Evolutionary conservation across 805 yeast genomes (phyloP).

Genomic region (Lachancea lanzarotensis): DNA sequence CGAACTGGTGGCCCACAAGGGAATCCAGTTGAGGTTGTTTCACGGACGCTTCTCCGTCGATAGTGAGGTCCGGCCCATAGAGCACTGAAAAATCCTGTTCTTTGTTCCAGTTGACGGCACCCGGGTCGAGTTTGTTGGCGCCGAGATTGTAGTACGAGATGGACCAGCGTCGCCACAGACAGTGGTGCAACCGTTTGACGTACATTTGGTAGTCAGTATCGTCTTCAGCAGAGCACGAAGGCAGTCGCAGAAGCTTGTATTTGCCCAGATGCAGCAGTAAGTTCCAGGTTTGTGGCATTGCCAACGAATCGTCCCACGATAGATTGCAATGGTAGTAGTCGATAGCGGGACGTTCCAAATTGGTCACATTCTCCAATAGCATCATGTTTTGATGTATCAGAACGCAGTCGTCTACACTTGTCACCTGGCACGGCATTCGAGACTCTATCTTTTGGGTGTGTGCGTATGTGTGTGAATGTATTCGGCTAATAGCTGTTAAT

Average conservation of each 20-base stretch:
- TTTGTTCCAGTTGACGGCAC: conserved; percentile 86
- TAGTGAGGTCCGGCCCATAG: conserved; percentile 64
- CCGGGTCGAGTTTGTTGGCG: conserved; percentile 67
- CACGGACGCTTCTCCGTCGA: background rate
- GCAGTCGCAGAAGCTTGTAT: conserved; percentile 26
- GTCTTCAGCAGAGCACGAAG: conserved; percentile 33
- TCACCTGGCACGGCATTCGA: background rate
- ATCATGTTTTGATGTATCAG: conserved; percentile 25
- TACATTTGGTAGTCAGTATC: conserved; percentile 27
- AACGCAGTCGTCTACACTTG: conserved; percentile 28
- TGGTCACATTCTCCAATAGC: conserved; percentile 30
- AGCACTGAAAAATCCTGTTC: conserved; percentile 93
- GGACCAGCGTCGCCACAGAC: conserved; percentile 95
- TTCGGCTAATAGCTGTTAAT: too few species aligned
- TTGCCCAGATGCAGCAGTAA: conserved; percentile 19
- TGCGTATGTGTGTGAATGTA: too few species aligned
- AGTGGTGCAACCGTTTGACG: conserved; percentile 58
- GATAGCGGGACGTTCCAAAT: conserved; percentile 24
- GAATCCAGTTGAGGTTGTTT: background rate
- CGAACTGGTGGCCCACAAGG: too few species aligned
- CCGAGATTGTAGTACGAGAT: conserved; percentile 57
- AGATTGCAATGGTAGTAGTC: conserved; percentile 28
- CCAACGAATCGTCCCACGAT: conserved; percentile 7
- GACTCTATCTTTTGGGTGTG: too few species aligned
- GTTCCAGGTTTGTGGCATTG: conserved; percentile 16